phyloP scores from a whole-genome alignment of 75 land plant genomes.

The Pinus tabuliformis region DNA sequence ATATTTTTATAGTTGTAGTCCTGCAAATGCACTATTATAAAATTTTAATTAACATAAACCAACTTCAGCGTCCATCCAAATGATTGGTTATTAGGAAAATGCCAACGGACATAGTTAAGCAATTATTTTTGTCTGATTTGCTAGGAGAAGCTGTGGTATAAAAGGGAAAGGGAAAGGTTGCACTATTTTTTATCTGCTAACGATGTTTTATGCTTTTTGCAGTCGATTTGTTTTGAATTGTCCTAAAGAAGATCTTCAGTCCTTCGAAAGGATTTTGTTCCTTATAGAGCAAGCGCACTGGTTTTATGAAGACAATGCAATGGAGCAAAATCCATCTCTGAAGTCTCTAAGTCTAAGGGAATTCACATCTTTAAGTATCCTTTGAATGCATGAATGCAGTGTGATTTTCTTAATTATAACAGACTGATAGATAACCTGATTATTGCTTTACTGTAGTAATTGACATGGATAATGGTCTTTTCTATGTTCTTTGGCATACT shows the following conservation, averaged over 20 bases:
- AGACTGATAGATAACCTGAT: neutral
- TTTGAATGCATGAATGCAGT: neutral
- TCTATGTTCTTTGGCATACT: neutral
- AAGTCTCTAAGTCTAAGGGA: slow-evolving; percentile 87
- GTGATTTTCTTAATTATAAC: neutral
- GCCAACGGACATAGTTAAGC: neutral
- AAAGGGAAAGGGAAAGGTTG: neutral
- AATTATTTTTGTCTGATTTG: neutral
- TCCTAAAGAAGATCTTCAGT: slow-evolving; percentile 94
- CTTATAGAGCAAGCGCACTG: slow-evolving; percentile 98
- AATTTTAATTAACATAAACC: too few relatives aligned
- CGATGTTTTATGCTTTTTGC: slow-evolving; percentile 20
- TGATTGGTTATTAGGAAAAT: too few relatives aligned
- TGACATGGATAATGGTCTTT: neutral
- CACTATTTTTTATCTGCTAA: slow-evolving; percentile 3
- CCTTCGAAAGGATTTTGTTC: slow-evolving; percentile 95
- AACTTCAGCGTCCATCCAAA: too few relatives aligned
- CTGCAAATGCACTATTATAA: too few relatives aligned
- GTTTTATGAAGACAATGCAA: slow-evolving; percentile 97
- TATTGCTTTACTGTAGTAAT: slow-evolving; percentile 1
- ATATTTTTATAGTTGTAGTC: too few relatives aligned
- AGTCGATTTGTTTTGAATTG: slow-evolving; percentile 97
- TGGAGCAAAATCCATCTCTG: slow-evolving; percentile 82
- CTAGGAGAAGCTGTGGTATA: neutral
- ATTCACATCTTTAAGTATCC: slow-evolving; percentile 89